Conservation (phyloP, 352 stramenopile species). For the Peronosclerospora sorghi region DNA sequence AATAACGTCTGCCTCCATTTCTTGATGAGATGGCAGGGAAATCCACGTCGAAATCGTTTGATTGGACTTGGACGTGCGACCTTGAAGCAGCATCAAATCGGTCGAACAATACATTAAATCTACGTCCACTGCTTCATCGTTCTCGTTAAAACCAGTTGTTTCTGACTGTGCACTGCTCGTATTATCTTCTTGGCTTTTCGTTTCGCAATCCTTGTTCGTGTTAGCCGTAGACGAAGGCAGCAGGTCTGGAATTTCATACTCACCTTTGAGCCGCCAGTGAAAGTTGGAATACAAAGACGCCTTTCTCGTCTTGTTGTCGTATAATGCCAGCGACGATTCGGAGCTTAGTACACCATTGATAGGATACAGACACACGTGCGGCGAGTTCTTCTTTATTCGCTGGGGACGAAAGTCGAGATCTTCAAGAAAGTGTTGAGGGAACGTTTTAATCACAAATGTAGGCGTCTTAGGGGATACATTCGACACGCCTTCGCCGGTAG, state of each 20-base stretch:
- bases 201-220: constrained; percentile 1
- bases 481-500: constrained; percentile 7
- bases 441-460: constrained; percentile 68
- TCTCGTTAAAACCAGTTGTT: constrained; percentile 3
- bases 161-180: neutral
- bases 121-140: constrained; percentile 31
- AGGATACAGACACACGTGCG: constrained; percentile 48
- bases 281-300: constrained; percentile 72
- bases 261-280: constrained; percentile 56
- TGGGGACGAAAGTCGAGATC: constrained; percentile 77
- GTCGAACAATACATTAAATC: constrained; percentile 72
- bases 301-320: constrained; percentile 39
- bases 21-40: constrained; percentile 62
- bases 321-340: constrained; percentile 64
- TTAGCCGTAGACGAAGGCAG: constrained; percentile 10
- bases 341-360: constrained; percentile 64
- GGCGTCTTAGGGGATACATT: constrained; percentile 14
- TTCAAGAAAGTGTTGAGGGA: constrained; percentile 78
- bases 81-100: constrained; percentile 77
- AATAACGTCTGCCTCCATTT: constrained; percentile 33
- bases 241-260: constrained; percentile 54
- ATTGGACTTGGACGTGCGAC: constrained; percentile 18
- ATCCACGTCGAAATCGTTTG: constrained; percentile 64
- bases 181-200: constrained; percentile 3
- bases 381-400: constrained; percentile 69